Base-by-base conservation (phyloP, 805 yeast species). In the Sugiyamaella chiloensis region DNA sequence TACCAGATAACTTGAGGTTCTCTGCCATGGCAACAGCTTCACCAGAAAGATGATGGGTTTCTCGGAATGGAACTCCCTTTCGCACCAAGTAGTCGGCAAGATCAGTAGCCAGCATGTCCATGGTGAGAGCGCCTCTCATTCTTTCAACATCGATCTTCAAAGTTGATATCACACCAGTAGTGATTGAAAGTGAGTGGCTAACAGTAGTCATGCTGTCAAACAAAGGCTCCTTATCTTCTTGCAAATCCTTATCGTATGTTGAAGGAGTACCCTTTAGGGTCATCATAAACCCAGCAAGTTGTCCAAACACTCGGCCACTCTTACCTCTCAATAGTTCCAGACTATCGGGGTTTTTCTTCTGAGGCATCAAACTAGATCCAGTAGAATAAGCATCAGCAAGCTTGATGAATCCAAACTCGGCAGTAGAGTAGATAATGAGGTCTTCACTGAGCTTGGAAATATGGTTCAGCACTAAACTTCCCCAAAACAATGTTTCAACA, bases 51-150 rank as follows among this genome's bases (percentile, higher is more conserved):
- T 93, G 98, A 71, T 93, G 99, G 1, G 99, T 93, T 71, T 93
- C 98, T 74, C 99, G 87, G 73, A 93, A 93, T 48, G 99, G 99
- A 56, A 93, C 99, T 52, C 99, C 99, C 68, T 85, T 90, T 72
- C 96, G 84, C 44, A 93, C 99, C 56, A 93, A 76, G 67, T 93
- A 93, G 67, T 93, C 99, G 34, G 99, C 99, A 59, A 93, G 77
- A 66, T 93, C 99, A 26, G 99, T 93, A 17, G 99, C 99, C 60
- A 93, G 78, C 99, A 93, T 93, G 69, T 93, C 99, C 96, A 91
- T 91, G 24, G 98, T 90, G 60, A 93, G 78, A 0, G 98, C 91
- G 37, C 76, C 81, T 59, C 75, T 78, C 99, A 93, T 93, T 57
- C 75, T 81, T 46, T 78, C 84, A 54, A 77, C 75, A 59, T 85